Evolutionary conservation across 2,329 filamentous ascomycete species (phyloP), one percentile per base, ranked within the genome.

Genomic region (Ceratocystis ficicola): DNA sequence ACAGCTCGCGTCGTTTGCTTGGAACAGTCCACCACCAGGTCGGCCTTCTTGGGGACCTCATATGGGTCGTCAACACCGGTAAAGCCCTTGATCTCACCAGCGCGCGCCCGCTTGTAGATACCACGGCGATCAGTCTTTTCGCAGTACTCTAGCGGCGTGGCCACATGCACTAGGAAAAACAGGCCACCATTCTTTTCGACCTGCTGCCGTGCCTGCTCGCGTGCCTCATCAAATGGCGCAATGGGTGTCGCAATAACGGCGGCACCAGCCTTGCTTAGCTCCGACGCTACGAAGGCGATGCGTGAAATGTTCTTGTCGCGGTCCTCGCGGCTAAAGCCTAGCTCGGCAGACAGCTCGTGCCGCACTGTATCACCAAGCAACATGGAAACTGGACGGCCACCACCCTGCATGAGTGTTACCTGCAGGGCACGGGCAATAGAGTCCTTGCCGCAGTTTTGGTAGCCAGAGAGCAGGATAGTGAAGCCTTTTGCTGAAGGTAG

Each of bases 21-120:
- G 78, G 89, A 86, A 66, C 87, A 76, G 76, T 97, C 88, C 48
- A 97, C 93, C 4, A 85, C 84, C 70, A 99, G 80, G 75, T 97
- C 86, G 41, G 92, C 84, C 78, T 93, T 91, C 70, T 77, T 72
- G 8, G 94, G 94, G 25, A 77, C 74, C 85, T 99, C 94, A 74
- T 99, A 99, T 62, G 94, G 92, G 79, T 97, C 93, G 74, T 97
- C 93, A 66, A 99, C 91, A 72, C 94, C 94, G 6, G 94, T 99
- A 83, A 99, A 99, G 70, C 92, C 92, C 85, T 92, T 94, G 77
- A 99, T 95, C 80, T 96, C 89, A 67, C 94, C 94, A 22, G 81
- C 83, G 69, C 94, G 84, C 50, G 94, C 94, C 75, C 85, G 84
- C 70, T 83, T 83, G 77, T 97, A 99, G 73, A 96, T 86, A 68